Evolutionary conservation across 2,329 filamentous ascomycete species (phyloP), one percentile per base, ranked within the genome.

Genomic region (Huntiella bhutanensis): DNA sequence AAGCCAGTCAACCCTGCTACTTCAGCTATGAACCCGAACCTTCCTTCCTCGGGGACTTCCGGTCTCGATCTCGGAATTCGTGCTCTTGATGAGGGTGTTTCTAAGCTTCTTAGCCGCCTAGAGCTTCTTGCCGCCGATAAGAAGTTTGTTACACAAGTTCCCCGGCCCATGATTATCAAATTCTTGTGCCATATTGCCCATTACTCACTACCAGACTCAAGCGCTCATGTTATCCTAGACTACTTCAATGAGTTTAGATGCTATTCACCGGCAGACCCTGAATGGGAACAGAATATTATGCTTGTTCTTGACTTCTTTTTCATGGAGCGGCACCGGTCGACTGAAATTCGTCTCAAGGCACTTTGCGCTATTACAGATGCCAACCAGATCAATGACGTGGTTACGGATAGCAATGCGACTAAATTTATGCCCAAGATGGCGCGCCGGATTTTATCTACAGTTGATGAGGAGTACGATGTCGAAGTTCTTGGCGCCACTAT

Each of bases 231-330:
- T 8, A 70, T 84, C 17, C 68, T 85, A 38, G 70, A 75, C 39
- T 75, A 82, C 56, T 81, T 79, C 52, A 69, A 71, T 47, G 73
- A 82, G 45, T 79, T 80, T 52, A 68, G 78, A 40, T 77, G 75
- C 54, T 81, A 82, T 54, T 80, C 78, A 39, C 81, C 81, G 2
- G 82, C 80, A 0, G 78, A 83, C 53, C 60, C 68, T 41, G 65
- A 73, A 33, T 86, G 80, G 81, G 69, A 80, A 51, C 61, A 68
- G 2, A 80, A 82, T 45, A 64, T 80, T 46, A 62, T 64, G 12
- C 61, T 73, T 19, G 67, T 85, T 1, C 58, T 83, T 12, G 64
- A 71, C 15, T 69, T 69, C 1, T 79, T 85, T 55, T 76, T 82
- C 53, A 68, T 70, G 37, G 73, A 82, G 54, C 67, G 66, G 32